These are phyloP conservation scores for Mesembryanthemum crystallinum DNA, from an alignment of 148 eudicot genomes.

Conservation along the genomic window DNA sequence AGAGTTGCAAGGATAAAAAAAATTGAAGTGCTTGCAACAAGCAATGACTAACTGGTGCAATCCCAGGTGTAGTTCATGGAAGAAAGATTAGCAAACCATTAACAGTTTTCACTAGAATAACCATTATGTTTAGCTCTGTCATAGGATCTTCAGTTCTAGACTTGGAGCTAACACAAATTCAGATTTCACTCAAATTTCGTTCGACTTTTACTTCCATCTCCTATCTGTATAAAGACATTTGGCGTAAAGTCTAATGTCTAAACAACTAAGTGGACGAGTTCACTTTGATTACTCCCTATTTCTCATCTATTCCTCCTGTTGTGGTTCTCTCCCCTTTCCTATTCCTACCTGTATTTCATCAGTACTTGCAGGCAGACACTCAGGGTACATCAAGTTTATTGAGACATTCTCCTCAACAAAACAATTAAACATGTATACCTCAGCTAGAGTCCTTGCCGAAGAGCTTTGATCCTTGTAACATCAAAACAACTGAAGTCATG, in stretches of 20 bases:
- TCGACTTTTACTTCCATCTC: neutral
- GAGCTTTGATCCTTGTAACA: neutral
- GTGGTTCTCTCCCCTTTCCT: neutral
- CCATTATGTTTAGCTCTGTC: neutral
- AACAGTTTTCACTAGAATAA: neutral
- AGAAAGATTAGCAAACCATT: neutral
- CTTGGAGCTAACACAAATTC: neutral
- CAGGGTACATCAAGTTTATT: neutral
- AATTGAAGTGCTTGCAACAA: conserved; percentile 1
- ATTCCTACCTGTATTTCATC: neutral
- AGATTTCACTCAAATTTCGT: neutral
- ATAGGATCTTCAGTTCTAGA: neutral
- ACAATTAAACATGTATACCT: neutral
- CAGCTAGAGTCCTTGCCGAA: neutral
- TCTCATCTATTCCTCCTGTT: neutral
- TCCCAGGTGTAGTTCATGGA: neutral
- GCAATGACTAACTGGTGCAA: neutral
- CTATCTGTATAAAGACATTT: neutral
- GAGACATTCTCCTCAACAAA: neutral
- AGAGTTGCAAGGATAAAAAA: neutral
- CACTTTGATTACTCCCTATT: neutral
- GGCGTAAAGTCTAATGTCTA: neutral
- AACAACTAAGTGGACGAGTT: neutral
- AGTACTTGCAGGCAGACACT: neutral
- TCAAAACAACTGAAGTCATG: too few relatives aligned